These are phyloP conservation scores for Lasiodiplodia theobromae DNA, from an alignment of 2,329 filamentous ascomycete species.

Conservation along the genomic window DNA sequence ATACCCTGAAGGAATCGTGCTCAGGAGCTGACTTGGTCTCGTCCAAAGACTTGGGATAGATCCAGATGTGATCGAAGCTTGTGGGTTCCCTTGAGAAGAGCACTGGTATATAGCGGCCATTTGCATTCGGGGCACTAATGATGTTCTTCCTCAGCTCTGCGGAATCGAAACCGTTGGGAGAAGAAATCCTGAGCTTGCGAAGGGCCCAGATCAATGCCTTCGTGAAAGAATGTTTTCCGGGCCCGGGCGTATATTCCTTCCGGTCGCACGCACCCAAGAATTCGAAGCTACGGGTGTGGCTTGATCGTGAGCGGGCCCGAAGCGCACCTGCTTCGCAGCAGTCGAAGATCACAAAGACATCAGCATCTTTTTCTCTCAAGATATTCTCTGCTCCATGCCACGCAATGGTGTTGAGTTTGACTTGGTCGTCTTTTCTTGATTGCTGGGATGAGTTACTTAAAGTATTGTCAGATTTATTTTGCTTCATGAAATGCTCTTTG, in stretches of 20 bases:
- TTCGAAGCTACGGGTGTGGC: too few species aligned
- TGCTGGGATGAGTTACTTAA: neutral
- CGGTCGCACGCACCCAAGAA: neutral
- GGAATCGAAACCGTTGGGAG: neutral
- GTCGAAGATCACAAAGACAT: conserved; percentile 38
- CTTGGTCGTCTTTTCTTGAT: neutral
- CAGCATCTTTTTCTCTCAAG: conserved; percentile 29
- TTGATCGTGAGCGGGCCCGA: conserved; percentile 22
- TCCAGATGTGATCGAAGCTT: conserved; percentile 30
- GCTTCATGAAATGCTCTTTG: neutral
- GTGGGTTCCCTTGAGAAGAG: conserved; percentile 3
- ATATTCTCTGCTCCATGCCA: conserved; percentile 2
- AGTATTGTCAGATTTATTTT: too few species aligned
- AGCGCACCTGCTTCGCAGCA: conserved; percentile 36
- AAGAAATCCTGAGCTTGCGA: neutral
- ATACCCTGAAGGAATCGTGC: too few species aligned
- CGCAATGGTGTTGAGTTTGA: neutral
- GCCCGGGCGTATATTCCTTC: neutral
- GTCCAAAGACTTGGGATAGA: conserved; percentile 1
- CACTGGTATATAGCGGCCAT: neutral
- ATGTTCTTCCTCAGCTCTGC: neutral
- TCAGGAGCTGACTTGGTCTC: too few species aligned
- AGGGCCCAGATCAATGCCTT: neutral
- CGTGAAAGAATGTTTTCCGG: neutral
- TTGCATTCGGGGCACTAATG: neutral